phyloP scores from a whole-genome alignment of 1,284 basidiomycete species.

The Rhodofomes roseus region DNA sequence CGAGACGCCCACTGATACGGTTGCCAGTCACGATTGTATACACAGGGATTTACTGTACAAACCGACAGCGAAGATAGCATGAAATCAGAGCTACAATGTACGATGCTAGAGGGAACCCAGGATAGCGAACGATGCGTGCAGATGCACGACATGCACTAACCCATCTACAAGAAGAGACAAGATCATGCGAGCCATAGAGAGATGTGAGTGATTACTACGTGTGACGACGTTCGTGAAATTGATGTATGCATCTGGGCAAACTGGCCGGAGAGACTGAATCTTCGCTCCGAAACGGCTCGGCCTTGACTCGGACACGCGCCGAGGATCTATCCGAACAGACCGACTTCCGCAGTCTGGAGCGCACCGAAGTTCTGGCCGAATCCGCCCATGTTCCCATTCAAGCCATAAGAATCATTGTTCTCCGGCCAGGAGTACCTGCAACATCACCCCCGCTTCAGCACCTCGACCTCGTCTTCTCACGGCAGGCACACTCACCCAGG shows the following conservation, averaged over 20 bases:
- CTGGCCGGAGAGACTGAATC: neutral
- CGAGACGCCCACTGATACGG: too few relatives aligned
- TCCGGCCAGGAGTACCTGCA: conserved; percentile 22
- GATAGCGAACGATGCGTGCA: neutral
- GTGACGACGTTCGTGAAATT: neutral
- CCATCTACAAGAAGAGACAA: neutral
- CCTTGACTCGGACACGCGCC: neutral
- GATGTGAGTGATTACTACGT: neutral
- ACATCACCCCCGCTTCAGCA: neutral
- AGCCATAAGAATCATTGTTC: neutral
- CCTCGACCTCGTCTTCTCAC: neutral
- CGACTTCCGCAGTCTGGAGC: conserved; percentile 2
- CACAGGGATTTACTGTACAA: neutral
- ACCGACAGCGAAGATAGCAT: neutral
- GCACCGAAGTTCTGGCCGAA: neutral
- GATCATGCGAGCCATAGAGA: neutral
- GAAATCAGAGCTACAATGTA: neutral
- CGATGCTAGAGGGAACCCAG: neutral
- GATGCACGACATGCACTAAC: neutral
- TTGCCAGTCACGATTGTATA: too few relatives aligned
- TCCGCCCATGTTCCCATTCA: neutral
- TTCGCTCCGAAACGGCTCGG: neutral
- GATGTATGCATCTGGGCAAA: neutral
- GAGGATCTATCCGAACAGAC: neutral
- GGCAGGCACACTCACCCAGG: conserved; percentile 50